Base-by-base conservation (phyloP, 169 alveolate species). In the Plasmodium malariae region DNA sequence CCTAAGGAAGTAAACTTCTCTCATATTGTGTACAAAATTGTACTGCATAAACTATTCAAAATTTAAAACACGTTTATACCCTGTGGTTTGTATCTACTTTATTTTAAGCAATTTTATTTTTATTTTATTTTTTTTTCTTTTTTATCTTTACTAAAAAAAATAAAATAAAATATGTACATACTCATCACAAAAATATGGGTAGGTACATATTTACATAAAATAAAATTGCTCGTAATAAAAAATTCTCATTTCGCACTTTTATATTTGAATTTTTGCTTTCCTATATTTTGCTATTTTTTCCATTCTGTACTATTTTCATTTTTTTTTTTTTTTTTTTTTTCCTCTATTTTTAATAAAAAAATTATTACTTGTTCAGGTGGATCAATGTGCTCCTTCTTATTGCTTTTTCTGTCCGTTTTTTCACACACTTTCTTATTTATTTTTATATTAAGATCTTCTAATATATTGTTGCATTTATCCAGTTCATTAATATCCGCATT, bases 91-190 rank as follows among this genome's bases (percentile, higher is more conserved):
- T 43, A 24, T 34, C 37, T 34, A 30, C 30, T 60, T 76, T 45
- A 40, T 57, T 76, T 76, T 76, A 65, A 76, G 88, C 88, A 76
- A 76, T 76, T 76, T 60, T 76, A 73, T 73, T 73, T 76, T 48
- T 32, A 34, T 40, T 76, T 21, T 76, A 43, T 55, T 76, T 55
- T 30, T 73, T 54, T 57, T 57, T 68, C 17, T 68, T 14, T 30
- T 62, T 30, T 62, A 32, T 21, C 9, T 12, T 12, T 17, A 60
- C 48, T 12, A 51, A 4, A 72, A 51, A 55, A 28, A 73, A 73
- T 28, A 73, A 73, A 32, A 73, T 26, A 28, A 37, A 28, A 60
- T 45, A 74, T 59, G 28, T 17, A 74, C 19, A 4, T 17, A n/a
- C 26, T 2, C 37, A 65, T 67, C n/a, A n/a, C n/a, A n/a, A n/a